Base-by-base conservation (phyloP, 192 early-diverging fungal species). In the Podila minutissima region DNA sequence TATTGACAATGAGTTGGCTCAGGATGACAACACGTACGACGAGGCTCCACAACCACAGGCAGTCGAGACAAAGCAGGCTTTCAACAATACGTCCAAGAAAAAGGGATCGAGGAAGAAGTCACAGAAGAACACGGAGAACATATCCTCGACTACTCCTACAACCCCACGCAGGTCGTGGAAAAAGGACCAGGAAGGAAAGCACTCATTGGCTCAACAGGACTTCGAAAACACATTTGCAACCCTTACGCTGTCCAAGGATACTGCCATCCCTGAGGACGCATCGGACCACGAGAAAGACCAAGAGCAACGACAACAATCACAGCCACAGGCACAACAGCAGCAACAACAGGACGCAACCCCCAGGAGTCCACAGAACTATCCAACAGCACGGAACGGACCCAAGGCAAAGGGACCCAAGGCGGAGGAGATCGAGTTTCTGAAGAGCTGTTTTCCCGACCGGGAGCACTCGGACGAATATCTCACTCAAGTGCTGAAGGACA, bases 381-480 rank as follows among this genome's bases (percentile, higher is more conserved):
- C 51, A 53, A 53, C 51, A 53, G 4, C 15, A 24, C 20, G 0
- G n/a, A 53, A 53, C 5, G 53, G 20, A 22, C 8, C 53, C 51
- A 81, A 64, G 12, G 13, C 55, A 28, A 5, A 5, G 22, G 22
- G 6, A 9, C 49, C 13, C 49, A 51, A 51, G 49, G 49, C 49
- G 17, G 71, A 81, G 28, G 77, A 81, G 26, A 62, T 81, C 55
- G 61, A 72, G 62, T 81, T 81, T 61, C 48, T 81, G 12, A 72
- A 69, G 55, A 81, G 71, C 29, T 81, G 77, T 38, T 81, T 81
- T 62, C 77, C 77, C 0, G 67, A 81, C 37, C 66, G 35, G 17
- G 66, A 81, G 9, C 37, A 73, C 38, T 81, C 77, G 48, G 71
- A 81, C 15, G 77, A 81, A 7, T 81, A 81, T 41, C 33, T 81